Base-by-base conservation (phyloP, 805 yeast species). In the Dipodascus geniculatus region DNA sequence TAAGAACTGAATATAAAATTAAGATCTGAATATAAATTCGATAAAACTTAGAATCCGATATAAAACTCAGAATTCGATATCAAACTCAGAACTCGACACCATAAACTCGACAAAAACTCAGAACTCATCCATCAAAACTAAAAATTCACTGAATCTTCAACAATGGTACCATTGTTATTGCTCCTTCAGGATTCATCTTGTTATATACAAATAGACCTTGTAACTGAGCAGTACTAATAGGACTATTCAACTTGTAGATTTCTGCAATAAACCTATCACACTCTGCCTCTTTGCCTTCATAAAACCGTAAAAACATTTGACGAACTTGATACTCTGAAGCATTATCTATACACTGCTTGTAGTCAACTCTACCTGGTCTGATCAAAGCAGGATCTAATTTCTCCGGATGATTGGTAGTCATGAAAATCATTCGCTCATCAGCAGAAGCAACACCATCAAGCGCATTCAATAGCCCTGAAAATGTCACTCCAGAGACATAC, bases 401-500 rank as follows among this genome's bases (percentile, higher is more conserved):
- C 58, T 93, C 98, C 0, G 97, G 96, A 64, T 93, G 99, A 68
- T 93, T 93, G 20, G 99, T 91, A 20, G 99, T 93, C 99, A 93
- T 93, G 68, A 93, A 93, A 0, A 97, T 91, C 33, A 93, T 76
- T 49, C 96, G 85, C 65, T 93, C 98, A 65, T 93, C 99, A 1
- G 97, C 96, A 24, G 96, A 87, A 2, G 98, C 93, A 17, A 93
- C 98, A 49, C 99, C 99, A 67, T 93, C 99, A 50, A 93, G 73
- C 0, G 99, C 96, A 65, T 93, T 93, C 56, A 93, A 71, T 49
- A 93, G 73, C 0, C 99, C 99, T 54, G 96, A 87, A 64, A 93
- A 93, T 1, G 99, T 93, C 14, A 93, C 97, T 19, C 96, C 96
- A 0, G 95, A 81, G 22, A 76, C 74, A 65, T 74, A 90, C 0